These are phyloP conservation scores for Cordyceps cicadae DNA, from an alignment of 2,329 filamentous ascomycete genomes.

Conservation along the genomic window DNA sequence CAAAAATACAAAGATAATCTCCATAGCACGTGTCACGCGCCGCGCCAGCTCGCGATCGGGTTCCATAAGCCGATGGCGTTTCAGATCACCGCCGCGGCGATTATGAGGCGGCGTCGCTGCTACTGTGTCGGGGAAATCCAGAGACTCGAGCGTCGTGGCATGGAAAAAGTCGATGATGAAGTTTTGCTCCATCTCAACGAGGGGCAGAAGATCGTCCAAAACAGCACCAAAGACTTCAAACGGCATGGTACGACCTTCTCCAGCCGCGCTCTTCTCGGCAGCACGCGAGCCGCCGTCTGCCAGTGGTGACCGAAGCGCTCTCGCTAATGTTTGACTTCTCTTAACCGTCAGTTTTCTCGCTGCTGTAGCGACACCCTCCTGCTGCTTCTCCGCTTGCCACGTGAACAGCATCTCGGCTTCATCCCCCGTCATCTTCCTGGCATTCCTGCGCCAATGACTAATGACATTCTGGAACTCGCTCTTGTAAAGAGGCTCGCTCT, in stretches of 20 bases:
- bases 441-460: constrained; percentile 70
- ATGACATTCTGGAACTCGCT: constrained; percentile 73
- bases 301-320: constrained; percentile 59
- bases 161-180: constrained; percentile 98
- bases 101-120: constrained; percentile 55
- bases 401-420: constrained; percentile 85
- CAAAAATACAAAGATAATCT: constrained; percentile 78
- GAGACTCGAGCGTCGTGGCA: constrained; percentile 70
- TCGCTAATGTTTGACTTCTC: constrained; percentile 78
- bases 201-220: constrained; percentile 71
- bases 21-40: constrained; percentile 78
- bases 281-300: constrained; percentile 49
- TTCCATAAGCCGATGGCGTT: constrained; percentile 70
- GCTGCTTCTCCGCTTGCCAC: constrained; percentile 73
- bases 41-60: constrained; percentile 81
- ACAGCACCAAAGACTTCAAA: constrained; percentile 76
- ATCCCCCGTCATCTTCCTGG: constrained; percentile 65
- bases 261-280: constrained; percentile 46
- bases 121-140: constrained; percentile 79
- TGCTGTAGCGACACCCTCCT: constrained; percentile 64
- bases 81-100: constrained; percentile 65
- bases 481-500: constrained; percentile 68
- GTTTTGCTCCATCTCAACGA: constrained; percentile 91
- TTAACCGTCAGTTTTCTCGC: constrained; percentile 91
- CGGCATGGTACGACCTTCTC: constrained; percentile 60